Conservation (phyloP, 2,329 filamentous ascomycete genomes). For the Pseudogymnoascus sp. region DNA sequence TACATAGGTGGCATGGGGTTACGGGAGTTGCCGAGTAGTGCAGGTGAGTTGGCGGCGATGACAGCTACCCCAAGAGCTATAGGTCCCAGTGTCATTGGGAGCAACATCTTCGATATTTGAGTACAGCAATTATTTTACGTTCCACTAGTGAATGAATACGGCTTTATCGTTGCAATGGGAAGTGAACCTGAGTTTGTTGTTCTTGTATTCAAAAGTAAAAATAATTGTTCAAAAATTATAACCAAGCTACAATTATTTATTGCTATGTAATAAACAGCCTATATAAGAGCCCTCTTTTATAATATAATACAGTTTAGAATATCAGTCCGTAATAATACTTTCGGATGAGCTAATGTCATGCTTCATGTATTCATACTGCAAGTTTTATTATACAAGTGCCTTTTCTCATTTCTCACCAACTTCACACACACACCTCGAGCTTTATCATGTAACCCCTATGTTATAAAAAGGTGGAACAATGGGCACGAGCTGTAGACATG, state of each 20-base stretch:
- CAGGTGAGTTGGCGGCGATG: neutral
- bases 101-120: neutral
- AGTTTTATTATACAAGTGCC: neutral
- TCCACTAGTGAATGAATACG: neutral
- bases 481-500: neutral
- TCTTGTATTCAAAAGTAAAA: neutral
- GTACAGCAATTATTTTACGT: neutral
- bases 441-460: neutral
- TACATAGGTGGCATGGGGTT: neutral
- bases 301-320: neutral
- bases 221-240: neutral
- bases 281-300: neutral
- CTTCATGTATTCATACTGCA: neutral
- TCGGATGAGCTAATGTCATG: neutral
- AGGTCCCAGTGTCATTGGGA: neutral
- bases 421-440: neutral
- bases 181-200: neutral
- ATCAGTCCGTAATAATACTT: neutral
- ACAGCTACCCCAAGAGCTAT: neutral
- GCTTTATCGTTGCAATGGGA: neutral
- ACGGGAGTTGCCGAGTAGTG: slow-evolving; percentile 5
- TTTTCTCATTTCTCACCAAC: neutral
- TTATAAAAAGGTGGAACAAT: neutral
- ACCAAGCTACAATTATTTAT: neutral
- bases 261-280: neutral